Percentiles rank a stretch among this genome's conserved stretches.
phyloP scores from a whole-genome alignment of 305 asterid species.

The Fraxinus nigra region DNA sequence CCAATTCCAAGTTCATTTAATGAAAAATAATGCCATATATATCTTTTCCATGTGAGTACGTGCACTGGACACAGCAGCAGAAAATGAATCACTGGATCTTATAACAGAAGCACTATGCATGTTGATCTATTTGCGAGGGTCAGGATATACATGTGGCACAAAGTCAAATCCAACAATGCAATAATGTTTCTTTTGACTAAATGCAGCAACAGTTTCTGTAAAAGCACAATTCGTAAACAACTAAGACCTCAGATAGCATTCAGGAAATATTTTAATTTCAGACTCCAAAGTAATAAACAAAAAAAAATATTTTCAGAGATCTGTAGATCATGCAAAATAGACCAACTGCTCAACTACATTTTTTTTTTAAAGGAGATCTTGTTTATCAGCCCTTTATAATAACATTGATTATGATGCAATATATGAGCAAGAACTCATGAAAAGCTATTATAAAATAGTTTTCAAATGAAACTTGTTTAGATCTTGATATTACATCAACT shows the following conservation, averaged over 20 bases:
- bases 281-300: neutral
- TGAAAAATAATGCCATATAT: neutral
- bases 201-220: neutral
- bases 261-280: neutral
- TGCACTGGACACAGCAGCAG: neutral
- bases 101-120: neutral
- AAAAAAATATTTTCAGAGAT: neutral
- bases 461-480: neutral
- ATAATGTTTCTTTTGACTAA: neutral
- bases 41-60: neutral
- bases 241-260: neutral
- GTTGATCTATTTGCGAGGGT: neutral
- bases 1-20: neutral
- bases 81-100: neutral
- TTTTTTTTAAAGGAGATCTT: neutral
- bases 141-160: neutral
- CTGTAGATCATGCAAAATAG: neutral
- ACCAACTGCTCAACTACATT: neutral
- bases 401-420: neutral
- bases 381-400: neutral
- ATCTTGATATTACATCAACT: slow-evolving; percentile 33
- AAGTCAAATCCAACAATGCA: neutral
- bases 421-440: neutral
- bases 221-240: neutral
- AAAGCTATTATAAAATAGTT: neutral